Base-by-base conservation (phyloP, 1,284 basidiomycete genomes). In the Rhodotorula sp. region DNA sequence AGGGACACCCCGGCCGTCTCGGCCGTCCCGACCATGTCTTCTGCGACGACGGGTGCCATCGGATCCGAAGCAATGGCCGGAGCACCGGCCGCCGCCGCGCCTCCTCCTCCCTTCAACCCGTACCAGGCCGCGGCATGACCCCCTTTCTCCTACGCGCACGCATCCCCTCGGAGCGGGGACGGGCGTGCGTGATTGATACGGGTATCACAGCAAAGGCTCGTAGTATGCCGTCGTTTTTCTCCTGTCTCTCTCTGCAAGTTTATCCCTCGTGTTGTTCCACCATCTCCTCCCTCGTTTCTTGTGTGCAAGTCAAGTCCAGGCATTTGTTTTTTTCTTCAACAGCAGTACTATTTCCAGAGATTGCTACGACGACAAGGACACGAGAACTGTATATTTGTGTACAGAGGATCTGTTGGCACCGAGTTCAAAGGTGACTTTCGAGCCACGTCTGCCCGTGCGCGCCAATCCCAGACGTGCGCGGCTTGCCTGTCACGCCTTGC, bases 61-160 rank as follows among this genome's bases (percentile, higher is more conserved):
- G 47, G 47, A 3, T 49, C 55, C 5, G 55, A 64, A 31, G 23
- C 55, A 2, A 45, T 64, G 23, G 55, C 47, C 31, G 63, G 47
- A 12, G 54, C 26, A 10, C 43, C 62, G 7, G 61, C 50, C 3
- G 62, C 45, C 15, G 55, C 56, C 15, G 55, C 55, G 7, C 63
- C 63, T 12, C 63, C 63, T 12, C 63, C 63, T 1, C 63, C 63
- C 1, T 64, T 64, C 63, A 64, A 64, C 63, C 63, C 63, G 47
- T 64, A 64, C 47, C 26, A 19, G 3, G 28, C 62, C 28, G 45
- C 62, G 5, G 62, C 54, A 38, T 57, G 31, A 48, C 47, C 45
- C 38, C 38, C 12, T 38, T 10, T 38, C 38, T 38, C 38, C 38
- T 38, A 38, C 38, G 38, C 38, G 38, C 38, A 38, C 38, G 38